Evolutionary conservation across 805 yeast genomes (phyloP).

Genomic region (Tetrapisispora nanseiensis): DNA sequence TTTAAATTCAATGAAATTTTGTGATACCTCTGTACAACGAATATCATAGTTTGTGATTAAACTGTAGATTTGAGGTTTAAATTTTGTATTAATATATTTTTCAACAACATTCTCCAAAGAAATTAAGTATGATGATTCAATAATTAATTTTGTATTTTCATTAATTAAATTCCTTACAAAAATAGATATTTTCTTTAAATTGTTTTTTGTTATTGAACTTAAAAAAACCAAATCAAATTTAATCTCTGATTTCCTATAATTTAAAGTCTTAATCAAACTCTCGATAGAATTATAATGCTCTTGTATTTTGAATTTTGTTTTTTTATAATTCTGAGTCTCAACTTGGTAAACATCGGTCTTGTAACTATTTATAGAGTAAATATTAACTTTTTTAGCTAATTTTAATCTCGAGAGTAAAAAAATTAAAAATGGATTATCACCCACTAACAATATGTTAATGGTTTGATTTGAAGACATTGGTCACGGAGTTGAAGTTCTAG

Average conservation of each 20-base stretch:
- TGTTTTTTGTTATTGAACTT: slow-evolving; percentile 14
- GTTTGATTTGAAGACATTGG: slow-evolving; percentile 1
- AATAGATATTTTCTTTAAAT: slow-evolving; percentile 16
- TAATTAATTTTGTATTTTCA: slow-evolving; percentile 39
- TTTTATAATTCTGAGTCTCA: slow-evolving; percentile 14
- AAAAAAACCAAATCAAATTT: slow-evolving; percentile 37
- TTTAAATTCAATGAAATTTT: slow-evolving; percentile 27
- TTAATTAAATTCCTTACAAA: slow-evolving; percentile 39
- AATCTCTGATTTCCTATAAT: background rate
- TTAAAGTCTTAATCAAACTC: slow-evolving; percentile 8
- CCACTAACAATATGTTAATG: slow-evolving; percentile 14
- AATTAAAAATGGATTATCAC: slow-evolving; percentile 19
- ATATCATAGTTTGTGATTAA: slow-evolving; percentile 56
- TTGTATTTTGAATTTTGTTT: slow-evolving; percentile 9
- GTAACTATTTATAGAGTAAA: slow-evolving; percentile 17
- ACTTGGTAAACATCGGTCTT: slow-evolving; percentile 8
- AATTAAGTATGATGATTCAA: slow-evolving; percentile 61
- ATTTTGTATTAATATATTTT: slow-evolving; percentile 29
- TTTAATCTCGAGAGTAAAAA: slow-evolving; percentile 20
- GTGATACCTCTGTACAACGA: slow-evolving; percentile 25
- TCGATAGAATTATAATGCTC: slow-evolving; percentile 20
- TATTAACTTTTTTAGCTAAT: slow-evolving; percentile 11
- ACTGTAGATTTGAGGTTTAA: slow-evolving; percentile 36
- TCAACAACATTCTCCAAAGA: slow-evolving; percentile 56
- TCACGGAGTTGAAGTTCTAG: too few relatives aligned